Conservation (phyloP, 106 monocot species). For the Dioscorea zingiberensis region DNA sequence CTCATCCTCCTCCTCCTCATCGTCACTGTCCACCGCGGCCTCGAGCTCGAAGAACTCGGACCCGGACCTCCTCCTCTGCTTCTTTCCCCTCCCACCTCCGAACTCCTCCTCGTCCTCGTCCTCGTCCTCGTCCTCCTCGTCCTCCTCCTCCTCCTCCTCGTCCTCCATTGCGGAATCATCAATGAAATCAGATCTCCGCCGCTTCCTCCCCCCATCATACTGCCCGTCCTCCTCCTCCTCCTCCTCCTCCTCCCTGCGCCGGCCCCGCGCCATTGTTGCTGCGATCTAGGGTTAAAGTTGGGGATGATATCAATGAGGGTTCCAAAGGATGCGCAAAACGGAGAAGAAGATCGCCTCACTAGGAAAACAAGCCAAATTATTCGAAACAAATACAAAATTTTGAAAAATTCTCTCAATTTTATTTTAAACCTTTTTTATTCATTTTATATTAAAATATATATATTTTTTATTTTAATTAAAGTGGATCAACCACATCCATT, state of each 20-base stretch:
- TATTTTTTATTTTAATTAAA: no score
- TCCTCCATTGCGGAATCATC: conserved; percentile 77
- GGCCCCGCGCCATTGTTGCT: conserved; percentile 44
- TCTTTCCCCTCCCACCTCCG: conserved; percentile 32
- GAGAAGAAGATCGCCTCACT: no score
- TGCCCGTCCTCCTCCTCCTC: conserved; percentile 21
- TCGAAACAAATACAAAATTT: no score
- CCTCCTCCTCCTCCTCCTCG: conserved; percentile 64
- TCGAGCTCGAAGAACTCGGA: conserved; percentile 76
- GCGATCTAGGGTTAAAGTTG: background rate
- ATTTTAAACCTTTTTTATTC: no score
- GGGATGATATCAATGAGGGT: no score
- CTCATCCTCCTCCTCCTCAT: conserved; percentile 85
- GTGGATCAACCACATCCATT: no score
- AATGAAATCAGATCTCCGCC: conserved; percentile 56
- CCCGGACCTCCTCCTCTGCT: conserved; percentile 33
- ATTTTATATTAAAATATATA: no score
- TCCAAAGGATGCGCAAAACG: no score
- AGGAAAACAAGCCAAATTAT: no score
- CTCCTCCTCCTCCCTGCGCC: conserved; percentile 22
- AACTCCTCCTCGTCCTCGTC: conserved; percentile 11
- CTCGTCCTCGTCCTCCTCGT: conserved; percentile 67
- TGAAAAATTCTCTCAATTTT: no score
- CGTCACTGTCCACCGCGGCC: conserved; percentile 63
- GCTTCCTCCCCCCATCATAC: conserved; percentile 36